A percentile compares a stretch with the other conserved stretches of the same genome.
Conservation (phyloP, 495 filamentous ascomycete species). For the Aspergillus cristatus region DNA sequence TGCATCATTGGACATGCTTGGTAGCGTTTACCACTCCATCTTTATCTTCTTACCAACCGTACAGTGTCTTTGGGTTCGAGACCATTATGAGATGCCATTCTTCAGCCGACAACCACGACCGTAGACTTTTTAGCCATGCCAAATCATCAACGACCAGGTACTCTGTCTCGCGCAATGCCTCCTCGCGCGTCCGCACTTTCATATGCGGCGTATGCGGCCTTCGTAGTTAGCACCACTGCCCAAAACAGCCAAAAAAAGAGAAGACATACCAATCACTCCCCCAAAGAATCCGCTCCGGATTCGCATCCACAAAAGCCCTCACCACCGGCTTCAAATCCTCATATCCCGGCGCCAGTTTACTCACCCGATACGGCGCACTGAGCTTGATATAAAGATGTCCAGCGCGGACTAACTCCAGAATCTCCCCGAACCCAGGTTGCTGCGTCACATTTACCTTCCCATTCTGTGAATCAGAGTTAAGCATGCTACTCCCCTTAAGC, state of each 20-base stretch:
- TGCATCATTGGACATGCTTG: no score
- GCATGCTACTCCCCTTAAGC: constrained; percentile 14
- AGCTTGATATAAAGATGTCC: constrained; percentile 17
- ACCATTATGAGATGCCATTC: constrained; percentile 19
- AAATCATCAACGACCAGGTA: constrained; percentile 15
- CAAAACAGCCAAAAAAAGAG: background rate
- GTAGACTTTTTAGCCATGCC: constrained; percentile 16
- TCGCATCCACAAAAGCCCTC: constrained; percentile 12
- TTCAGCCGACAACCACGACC: constrained; percentile 12
- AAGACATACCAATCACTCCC: constrained; percentile 18
- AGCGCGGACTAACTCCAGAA: constrained; percentile 12
- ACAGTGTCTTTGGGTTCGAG: constrained; percentile 8
- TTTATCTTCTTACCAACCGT: constrained; percentile 16
- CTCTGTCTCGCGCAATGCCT: constrained; percentile 13
- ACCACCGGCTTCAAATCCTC: constrained; percentile 14
- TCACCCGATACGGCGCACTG: constrained; percentile 19
- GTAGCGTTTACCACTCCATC: no score
- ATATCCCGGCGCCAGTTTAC: constrained; percentile 9
- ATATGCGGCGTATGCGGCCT: constrained; percentile 17
- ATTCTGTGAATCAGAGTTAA: constrained; percentile 3
- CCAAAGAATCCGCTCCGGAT: constrained; percentile 12
- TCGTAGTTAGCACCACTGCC: background rate
- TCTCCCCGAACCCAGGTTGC: constrained; percentile 12
- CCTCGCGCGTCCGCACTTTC: constrained; percentile 14
- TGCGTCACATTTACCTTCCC: constrained; percentile 6